Percentiles rank a stretch among this genome's conserved stretches.
phyloP scores from a whole-genome alignment of 495 filamentous ascomycete genomes.

The Xylaria flabelliformis region DNA sequence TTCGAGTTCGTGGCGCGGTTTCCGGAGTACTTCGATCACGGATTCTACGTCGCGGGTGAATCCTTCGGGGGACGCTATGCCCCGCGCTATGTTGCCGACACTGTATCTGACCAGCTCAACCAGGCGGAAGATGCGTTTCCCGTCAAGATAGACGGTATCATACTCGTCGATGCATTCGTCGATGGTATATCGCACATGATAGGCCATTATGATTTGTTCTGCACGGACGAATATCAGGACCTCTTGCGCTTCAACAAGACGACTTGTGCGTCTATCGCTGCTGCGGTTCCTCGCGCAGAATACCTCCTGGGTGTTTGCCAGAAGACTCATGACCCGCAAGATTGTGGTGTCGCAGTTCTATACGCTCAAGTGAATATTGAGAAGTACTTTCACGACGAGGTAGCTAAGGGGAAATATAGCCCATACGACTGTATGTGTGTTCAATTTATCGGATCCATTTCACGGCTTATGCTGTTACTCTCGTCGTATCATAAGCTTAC shows the following conservation, averaged over 20 bases:
- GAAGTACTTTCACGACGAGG: neutral
- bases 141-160: constrained; percentile 7
- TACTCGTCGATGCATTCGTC: constrained; percentile 16
- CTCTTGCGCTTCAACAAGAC: constrained; percentile 20
- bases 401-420: constrained; percentile 1
- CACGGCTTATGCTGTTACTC: neutral
- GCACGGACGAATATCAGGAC: neutral
- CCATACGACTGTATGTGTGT: neutral
- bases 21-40: constrained; percentile 9
- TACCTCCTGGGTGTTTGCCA: neutral
- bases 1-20: neutral
- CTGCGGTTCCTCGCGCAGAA: constrained; percentile 6
- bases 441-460: neutral
- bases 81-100: constrained; percentile 73
- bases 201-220: constrained; percentile 22
- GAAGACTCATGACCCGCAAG: neutral
- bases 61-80: constrained; percentile 80
- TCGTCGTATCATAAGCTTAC: neutral
- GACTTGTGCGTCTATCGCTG: neutral
- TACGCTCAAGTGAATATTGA: constrained; percentile 8
- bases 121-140: neutral
- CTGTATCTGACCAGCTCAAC: constrained; percentile 35
- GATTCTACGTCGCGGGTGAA: constrained; percentile 67
- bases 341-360: neutral
- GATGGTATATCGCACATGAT: neutral